Evolutionary conservation across 345 rosid species (phyloP).

Genomic region (Mallotus nudiflorus): DNA sequence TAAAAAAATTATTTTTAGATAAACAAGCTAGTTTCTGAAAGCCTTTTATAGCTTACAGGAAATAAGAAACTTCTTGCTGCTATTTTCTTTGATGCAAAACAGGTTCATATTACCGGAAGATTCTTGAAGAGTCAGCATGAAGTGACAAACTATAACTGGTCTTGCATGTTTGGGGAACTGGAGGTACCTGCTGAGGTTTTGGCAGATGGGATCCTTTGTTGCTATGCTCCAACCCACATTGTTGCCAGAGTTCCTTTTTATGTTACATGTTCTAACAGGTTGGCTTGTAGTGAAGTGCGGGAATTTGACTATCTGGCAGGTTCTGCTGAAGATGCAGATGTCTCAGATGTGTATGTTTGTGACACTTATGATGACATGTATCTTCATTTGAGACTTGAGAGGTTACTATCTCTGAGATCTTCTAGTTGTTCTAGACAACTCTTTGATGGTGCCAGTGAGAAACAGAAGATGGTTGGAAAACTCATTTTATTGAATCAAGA

Average conservation of each 20-base stretch:
- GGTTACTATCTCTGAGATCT: conserved; percentile 48
- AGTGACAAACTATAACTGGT: conserved; percentile 64
- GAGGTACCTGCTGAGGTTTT: conserved; percentile 85
- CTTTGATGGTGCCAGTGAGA: conserved; percentile 48
- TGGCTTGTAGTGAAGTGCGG: conserved; percentile 90
- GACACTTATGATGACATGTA: conserved; percentile 41
- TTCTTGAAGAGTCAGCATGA: conserved; percentile 65
- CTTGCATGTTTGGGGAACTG: conserved; percentile 96
- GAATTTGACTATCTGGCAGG: conserved; percentile 75
- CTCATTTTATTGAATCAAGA: conserved; percentile 74
- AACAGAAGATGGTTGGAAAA: conserved; percentile 45
- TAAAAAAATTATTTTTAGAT: too few relatives aligned
- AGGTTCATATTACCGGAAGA: conserved; percentile 71
- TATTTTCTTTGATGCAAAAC: conserved; percentile 23
- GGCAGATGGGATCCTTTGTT: conserved; percentile 75
- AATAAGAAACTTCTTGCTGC: neutral
- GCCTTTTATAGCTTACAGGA: neutral
- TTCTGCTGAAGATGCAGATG: conserved; percentile 43
- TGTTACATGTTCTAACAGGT: conserved; percentile 86
- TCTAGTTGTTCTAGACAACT: conserved; percentile 27
- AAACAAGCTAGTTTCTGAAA: neutral
- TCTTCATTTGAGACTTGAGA: conserved; percentile 56
- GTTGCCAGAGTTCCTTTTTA: conserved; percentile 85
- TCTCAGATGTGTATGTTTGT: conserved; percentile 41
- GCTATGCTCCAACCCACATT: conserved; percentile 62